Evolutionary conservation across 176 grass and related monocot species (phyloP), one percentile per base, ranked within the genome.

Genomic region (Ananas comosus): DNA sequence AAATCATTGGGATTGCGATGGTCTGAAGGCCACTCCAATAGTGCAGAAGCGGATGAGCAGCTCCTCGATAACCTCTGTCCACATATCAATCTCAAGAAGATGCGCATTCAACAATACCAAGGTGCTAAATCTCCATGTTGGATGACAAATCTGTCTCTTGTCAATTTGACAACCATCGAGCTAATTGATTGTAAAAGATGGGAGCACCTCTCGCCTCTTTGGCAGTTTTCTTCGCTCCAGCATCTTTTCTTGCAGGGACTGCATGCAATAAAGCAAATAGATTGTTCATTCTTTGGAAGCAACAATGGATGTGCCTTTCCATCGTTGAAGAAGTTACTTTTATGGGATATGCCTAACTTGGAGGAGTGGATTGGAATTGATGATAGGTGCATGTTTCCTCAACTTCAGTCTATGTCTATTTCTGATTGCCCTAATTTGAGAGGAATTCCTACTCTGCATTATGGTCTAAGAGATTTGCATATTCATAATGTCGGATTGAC

Each of bases 1-100:
- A 64, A 42, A 0, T 12, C 3, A 25, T 78, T 78, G 25, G 47
- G 33, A 0, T 70, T 78, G 51, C 19, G n/a, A 33, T 78, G 67
- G 76, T 70, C 61, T 28, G 1, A 1, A 14, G 53, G 33, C 59
- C 0, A 0, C 1, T 3, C 54, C 49, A 14, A 2, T 12, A 24
- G 13, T 50, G 3, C 48, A 70, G 42, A 80, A 29, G 53, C 64
- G 21, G 66, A 13, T 22, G 66, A 50, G 3, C 4, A 51, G 22
- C 70, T 33, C 23, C 70, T 80, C 13, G 71, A 74, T 42, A 22
- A 23, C 47, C 47, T 80, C 49, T 29, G 64, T 48, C 79, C 64
- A 69, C 13, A 61, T 13, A 3, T 5, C 25, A 61, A 13, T 25
- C 64, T 80, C 2, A 50, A 28, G 27, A 27, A 12, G n/a, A 58